These are phyloP conservation scores for Lathyrus oleraceus DNA, from an alignment of 306 rosid genomes.

Conservation along the genomic window DNA sequence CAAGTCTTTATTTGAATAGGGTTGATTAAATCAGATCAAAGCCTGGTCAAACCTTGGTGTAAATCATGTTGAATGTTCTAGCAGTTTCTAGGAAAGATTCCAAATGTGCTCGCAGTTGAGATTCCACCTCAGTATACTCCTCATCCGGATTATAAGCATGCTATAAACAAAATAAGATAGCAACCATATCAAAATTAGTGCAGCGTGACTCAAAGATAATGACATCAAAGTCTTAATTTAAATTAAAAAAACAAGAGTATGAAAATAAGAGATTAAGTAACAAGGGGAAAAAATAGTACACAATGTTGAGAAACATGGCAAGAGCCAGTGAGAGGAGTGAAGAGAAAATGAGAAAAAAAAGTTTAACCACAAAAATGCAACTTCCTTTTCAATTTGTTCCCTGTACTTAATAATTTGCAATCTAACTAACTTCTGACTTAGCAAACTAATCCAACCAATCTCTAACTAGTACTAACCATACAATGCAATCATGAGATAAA, in stretches of 20 bases:
- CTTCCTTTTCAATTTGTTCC: background rate
- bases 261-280: background rate
- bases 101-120: slow-evolving; percentile 79
- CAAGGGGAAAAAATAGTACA: background rate
- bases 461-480: background rate
- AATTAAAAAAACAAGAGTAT: background rate
- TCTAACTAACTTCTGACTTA: background rate
- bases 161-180: slow-evolving; percentile 44
- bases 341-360: background rate
- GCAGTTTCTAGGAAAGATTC: slow-evolving; percentile 97
- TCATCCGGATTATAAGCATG: slow-evolving; percentile 95
- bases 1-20: slow-evolving; percentile 8
- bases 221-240: background rate
- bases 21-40: slow-evolving; percentile 16
- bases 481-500: background rate
- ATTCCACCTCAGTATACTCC: slow-evolving; percentile 79
- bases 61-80: slow-evolving; percentile 79
- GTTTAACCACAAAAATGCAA: slow-evolving; percentile 4
- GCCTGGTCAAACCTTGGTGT: slow-evolving; percentile 68
- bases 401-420: background rate
- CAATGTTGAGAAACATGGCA: slow-evolving; percentile 1
- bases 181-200: slow-evolving; percentile 26
- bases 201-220: slow-evolving; percentile 4
- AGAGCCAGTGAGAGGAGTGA: background rate
- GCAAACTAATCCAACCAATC: slow-evolving; percentile 8